phyloP scores from a whole-genome alignment of 2,329 filamentous ascomycete species.

The Colletotrichum sp. region DNA sequence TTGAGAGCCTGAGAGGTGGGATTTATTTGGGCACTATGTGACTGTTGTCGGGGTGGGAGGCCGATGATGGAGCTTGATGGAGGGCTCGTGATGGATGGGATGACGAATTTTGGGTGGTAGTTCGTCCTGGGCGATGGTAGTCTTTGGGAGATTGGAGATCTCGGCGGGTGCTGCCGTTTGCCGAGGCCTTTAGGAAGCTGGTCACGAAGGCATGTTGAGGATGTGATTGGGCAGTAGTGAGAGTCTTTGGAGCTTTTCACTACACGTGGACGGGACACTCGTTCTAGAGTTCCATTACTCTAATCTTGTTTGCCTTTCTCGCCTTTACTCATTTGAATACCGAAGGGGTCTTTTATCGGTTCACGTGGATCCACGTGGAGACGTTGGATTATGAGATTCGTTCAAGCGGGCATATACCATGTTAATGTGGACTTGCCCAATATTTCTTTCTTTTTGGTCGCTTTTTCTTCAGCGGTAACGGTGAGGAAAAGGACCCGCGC shows the following conservation, averaged over 20 bases:
- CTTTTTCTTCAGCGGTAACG: background rate
- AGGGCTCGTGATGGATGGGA: background rate
- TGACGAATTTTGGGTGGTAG: background rate
- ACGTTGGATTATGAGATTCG: background rate
- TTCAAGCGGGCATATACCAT: background rate
- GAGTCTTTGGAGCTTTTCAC: background rate
- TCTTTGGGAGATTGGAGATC: background rate
- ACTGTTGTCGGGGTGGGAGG: background rate
- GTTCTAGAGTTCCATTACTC: background rate
- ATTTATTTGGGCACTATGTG: background rate
- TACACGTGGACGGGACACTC: background rate
- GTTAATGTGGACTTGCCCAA: background rate
- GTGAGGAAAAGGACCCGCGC: background rate
- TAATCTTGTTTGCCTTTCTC: background rate
- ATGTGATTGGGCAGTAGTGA: background rate
- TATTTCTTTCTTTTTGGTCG: background rate
- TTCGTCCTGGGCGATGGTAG: background rate
- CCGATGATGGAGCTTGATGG: background rate
- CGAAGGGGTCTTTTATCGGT: background rate
- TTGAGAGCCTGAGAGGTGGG: background rate
- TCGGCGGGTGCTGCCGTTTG: background rate
- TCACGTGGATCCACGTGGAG: constrained; percentile 7
- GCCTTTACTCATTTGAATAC: background rate
- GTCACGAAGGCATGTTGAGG: background rate
- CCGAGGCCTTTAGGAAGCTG: background rate